phyloP scores from a whole-genome alignment of 768 basidiomycete species.

The Amanita phalloides region DNA sequence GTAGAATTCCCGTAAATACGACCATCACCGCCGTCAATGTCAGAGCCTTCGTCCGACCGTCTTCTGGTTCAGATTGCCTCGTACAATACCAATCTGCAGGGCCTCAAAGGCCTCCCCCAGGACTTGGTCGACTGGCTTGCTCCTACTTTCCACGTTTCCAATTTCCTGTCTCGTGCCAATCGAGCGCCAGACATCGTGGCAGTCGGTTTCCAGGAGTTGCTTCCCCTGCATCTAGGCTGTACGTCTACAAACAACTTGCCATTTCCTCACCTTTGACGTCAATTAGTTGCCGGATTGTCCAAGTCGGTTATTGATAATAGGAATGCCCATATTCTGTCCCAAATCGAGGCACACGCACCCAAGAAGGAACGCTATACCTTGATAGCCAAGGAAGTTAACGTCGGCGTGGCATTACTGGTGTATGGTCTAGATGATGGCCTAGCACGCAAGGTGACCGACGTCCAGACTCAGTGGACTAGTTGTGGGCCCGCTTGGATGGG shows the following conservation, averaged over 20 bases:
- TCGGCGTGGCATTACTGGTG: conserved; percentile 80
- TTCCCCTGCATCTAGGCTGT: conserved; percentile 84
- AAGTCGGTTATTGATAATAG: conserved; percentile 57
- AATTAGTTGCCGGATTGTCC: conserved; percentile 69
- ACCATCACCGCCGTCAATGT: background rate
- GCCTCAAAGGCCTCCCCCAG: conserved; percentile 60
- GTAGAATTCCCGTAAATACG: background rate
- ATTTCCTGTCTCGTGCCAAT: conserved; percentile 50
- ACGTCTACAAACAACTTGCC: conserved; percentile 21
- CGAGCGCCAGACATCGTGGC: conserved; percentile 80
- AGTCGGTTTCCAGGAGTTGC: conserved; percentile 88
- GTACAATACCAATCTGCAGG: conserved; percentile 89
- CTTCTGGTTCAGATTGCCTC: conserved; percentile 73
- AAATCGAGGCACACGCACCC: conserved; percentile 62
- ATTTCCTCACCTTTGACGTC: background rate
- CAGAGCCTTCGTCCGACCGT: conserved; percentile 14
- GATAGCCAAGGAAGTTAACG: conserved; percentile 72
- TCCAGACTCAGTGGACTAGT: conserved; percentile 70
- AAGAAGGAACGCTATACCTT: conserved; percentile 70
- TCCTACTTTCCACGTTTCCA: conserved; percentile 70
- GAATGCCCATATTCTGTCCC: conserved; percentile 60
- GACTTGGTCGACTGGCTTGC: conserved; percentile 89
- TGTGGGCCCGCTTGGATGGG: conserved; percentile 71
- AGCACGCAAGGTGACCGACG: conserved; percentile 47
- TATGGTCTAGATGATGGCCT: conserved; percentile 70